Base-by-base conservation (phyloP, 345 rosid genomes). In the Populus tremula region DNA sequence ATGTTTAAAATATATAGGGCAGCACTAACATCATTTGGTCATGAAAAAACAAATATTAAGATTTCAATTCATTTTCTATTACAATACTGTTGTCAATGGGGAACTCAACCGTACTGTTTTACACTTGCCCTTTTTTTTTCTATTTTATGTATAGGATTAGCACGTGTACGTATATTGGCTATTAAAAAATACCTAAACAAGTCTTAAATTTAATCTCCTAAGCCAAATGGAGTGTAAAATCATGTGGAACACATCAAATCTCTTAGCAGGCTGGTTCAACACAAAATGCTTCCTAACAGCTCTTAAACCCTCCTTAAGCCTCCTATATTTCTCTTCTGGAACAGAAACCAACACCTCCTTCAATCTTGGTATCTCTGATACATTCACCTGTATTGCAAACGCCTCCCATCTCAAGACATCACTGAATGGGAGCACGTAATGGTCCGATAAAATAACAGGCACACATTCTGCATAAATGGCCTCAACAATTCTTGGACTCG, bases 401-500 rank as follows among this genome's bases (percentile, higher is more conserved):
- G 90, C 88, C 66, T 95, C 96, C 99, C 99, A 95, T 56, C 86
- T 84, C 78, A 95, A 82, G 59, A 95, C 93, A 74, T 95, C 97
- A 56, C 93, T 90, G 63, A 95, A 92, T 0, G 99, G 98, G 73
- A 93, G 83, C 25, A 91, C 93, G 23, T 90, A 93, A 81, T 84
- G 67, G 35, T 86, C 82, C 0, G 99, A 95, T 69, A 95, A 80
- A 62, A 95, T 90, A 23, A 95, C 98, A 11, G 99, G 99, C 41
- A 95, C 87, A 25, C 99, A 95, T 71, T 91, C 96, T 0, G 97
- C 82, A 76, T 90, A 91, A 10, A 93, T 92, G 69, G 99, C 87
- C 87, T 95, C 99, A 10, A 85, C 94, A 31, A 93, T 81, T 79
- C 98, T 85, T 35, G 99, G 99, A 78, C 99, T 95, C 41, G 99